Evolutionary conservation across 2,329 filamentous ascomycete genomes (phyloP).

Genomic region (Aspergillus versicolor): DNA sequence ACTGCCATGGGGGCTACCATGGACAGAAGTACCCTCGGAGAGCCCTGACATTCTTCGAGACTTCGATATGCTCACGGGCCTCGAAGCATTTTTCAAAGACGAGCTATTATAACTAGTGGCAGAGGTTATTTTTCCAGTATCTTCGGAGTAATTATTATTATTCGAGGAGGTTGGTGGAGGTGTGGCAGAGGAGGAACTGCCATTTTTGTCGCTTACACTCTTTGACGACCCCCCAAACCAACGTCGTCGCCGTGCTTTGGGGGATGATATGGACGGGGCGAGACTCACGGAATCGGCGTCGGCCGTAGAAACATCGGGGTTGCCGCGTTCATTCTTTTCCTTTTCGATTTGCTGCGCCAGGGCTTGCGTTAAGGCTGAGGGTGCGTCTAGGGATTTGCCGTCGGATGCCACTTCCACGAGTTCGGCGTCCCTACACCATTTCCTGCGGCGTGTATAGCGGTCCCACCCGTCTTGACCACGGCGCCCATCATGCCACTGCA

Average conservation of each 20-base stretch:
- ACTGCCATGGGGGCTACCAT: constrained; percentile 19
- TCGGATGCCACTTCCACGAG: constrained; percentile 70
- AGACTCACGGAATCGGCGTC: constrained; percentile 29
- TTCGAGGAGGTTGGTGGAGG: constrained; percentile 13
- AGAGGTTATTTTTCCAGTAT: constrained; percentile 24
- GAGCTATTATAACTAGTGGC: constrained; percentile 18
- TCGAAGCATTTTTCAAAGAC: constrained; percentile 21
- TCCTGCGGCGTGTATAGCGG: constrained; percentile 85
- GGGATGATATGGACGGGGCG: constrained; percentile 28
- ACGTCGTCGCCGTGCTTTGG: constrained; percentile 34
- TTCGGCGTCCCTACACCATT: constrained; percentile 97
- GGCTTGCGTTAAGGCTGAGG: constrained; percentile 32
- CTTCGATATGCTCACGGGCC: constrained; percentile 31
- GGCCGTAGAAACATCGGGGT: constrained; percentile 18
- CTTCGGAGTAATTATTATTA: constrained; percentile 22
- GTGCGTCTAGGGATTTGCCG: constrained; percentile 43
- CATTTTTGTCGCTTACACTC: constrained; percentile 30
- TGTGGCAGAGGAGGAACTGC: constrained; percentile 20
- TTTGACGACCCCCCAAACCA: constrained; percentile 37
- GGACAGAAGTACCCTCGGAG: constrained; percentile 18
- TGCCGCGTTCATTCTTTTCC: constrained; percentile 19
- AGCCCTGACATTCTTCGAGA: constrained; percentile 29
- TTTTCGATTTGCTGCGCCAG: constrained; percentile 22
- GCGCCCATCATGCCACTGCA: constrained; percentile 83
- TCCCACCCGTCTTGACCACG: constrained; percentile 88